Conservation (phyloP, 2,329 filamentous ascomycete genomes). For the Ilyonectria mors-panacis region DNA sequence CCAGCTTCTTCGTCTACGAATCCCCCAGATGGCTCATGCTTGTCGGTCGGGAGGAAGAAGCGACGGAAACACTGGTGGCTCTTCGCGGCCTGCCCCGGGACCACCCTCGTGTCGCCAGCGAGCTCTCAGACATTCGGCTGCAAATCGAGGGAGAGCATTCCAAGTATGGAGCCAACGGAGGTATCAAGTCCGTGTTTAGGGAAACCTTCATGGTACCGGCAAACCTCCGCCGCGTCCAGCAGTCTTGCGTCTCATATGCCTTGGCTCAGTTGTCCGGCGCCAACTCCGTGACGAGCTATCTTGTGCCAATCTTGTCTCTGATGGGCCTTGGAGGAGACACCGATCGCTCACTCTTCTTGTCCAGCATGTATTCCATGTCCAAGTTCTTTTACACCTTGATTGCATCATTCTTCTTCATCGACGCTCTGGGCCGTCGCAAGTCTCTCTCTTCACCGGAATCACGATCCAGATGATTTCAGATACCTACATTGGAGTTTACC, state of each 20-base stretch:
- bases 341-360: conserved; percentile 55
- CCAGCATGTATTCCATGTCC: conserved; percentile 59
- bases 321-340: conserved; percentile 43
- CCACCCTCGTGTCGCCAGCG: conserved; percentile 44
- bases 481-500: conserved; percentile 58
- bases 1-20: conserved; percentile 55
- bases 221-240: conserved; percentile 58
- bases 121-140: conserved; percentile 50
- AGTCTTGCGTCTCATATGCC: conserved; percentile 55
- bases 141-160: conserved; percentile 38
- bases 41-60: conserved; percentile 49
- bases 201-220: conserved; percentile 55
- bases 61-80: conserved; percentile 28
- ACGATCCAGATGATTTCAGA: conserved; percentile 57
- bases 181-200: conserved; percentile 47
- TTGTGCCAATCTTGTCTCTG: conserved; percentile 59
- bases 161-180: conserved; percentile 29
- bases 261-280: conserved; percentile 62
- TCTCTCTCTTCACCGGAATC: conserved; percentile 55
- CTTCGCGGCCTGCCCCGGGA: conserved; percentile 48
- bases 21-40: conserved; percentile 55
- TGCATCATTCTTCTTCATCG: conserved; percentile 61
- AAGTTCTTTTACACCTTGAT: conserved; percentile 60
- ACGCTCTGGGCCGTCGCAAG: conserved; percentile 58
- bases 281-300: conserved; percentile 60